Evolutionary conservation across 2,329 filamentous ascomycete genomes (phyloP).

Genomic region (Fusarium napiforme): DNA sequence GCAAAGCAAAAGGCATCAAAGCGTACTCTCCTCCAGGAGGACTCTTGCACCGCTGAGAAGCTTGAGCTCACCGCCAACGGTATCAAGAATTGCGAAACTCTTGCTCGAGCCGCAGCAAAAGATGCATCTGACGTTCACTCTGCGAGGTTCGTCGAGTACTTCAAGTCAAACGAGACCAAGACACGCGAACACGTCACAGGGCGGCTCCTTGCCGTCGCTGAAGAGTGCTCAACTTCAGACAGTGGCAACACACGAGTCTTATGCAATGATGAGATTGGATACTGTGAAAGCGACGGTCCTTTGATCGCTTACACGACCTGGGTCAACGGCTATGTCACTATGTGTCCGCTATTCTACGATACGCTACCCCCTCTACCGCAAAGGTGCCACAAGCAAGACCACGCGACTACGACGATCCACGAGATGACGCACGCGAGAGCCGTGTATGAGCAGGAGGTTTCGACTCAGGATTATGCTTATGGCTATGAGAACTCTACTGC

Average conservation of each 20-base stretch:
- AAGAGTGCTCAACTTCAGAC: slow-evolving; percentile 22
- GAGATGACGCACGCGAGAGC: slow-evolving; percentile 37
- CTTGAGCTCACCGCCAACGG: slow-evolving; percentile 12
- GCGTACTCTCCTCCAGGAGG: slow-evolving; percentile 4
- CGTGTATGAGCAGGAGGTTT: slow-evolving; percentile 24
- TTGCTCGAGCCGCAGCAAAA: slow-evolving; percentile 28
- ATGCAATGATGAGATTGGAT: slow-evolving; percentile 7
- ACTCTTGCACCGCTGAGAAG: slow-evolving; percentile 9
- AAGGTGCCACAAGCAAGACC: slow-evolving; percentile 38
- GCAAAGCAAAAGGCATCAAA: not conserved
- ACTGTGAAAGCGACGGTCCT: slow-evolving; percentile 25
- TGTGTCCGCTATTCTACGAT: slow-evolving; percentile 34
- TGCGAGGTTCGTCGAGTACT: slow-evolving; percentile 32
- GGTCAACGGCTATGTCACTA: slow-evolving; percentile 33
- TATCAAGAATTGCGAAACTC: slow-evolving; percentile 24
- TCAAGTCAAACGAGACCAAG: slow-evolving; percentile 36
- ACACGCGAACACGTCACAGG: slow-evolving; percentile 27
- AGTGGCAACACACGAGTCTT: slow-evolving; percentile 13
- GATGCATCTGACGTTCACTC: slow-evolving; percentile 27
- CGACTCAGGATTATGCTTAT: slow-evolving; percentile 33
- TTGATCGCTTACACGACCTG: slow-evolving; percentile 36
- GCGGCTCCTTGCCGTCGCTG: slow-evolving; percentile 29
- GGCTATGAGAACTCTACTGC: slow-evolving; percentile 38
- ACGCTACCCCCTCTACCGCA: slow-evolving; percentile 15
- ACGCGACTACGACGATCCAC: slow-evolving; percentile 32